Base-by-base conservation (phyloP, 1,139 yeast species). In the Candida tunisiensis region DNA sequence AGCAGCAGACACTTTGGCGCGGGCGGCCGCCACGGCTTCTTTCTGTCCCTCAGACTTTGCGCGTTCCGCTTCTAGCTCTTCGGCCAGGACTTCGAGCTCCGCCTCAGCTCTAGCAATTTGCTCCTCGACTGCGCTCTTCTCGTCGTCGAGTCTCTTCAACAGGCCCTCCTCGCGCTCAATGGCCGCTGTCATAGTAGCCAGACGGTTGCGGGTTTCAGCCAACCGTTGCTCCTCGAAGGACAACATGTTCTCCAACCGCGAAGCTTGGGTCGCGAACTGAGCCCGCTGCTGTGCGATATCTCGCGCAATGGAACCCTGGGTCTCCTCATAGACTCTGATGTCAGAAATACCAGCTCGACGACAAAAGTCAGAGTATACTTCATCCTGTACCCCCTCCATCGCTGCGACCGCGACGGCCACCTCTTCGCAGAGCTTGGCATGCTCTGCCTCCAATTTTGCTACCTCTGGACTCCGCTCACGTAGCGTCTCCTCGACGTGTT, bases 211-310 rank as follows among this genome's bases (percentile, higher is more conserved):
- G 2, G 73, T 64, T 19, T 73, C 74, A 3, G 49, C 48, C 12
- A 66, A 42, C 30, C 77, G 59, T 28, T 66, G 78, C 11, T 45
- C 53, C 43, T 78, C 91, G 50, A 82, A 80, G 10, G 58, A 55
- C 16, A 75, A 44, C 41, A 74, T 77, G 34, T 66, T 74, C 21
- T 69, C 57, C 28, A 78, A 52, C 5, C 69, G 62, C n/a, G 75
- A 53, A 16, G 75, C 61, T 21, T 78, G 73, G 31, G 68, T 69
- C 18, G 65, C 54, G 36, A 64, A 68, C 37, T 69, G 71, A 3
- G 77, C 58, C 30, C 74, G 59, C 45, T 77, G 83, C 37, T 68
- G 71, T 1, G 77, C 62, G 31, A 72, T 65, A 23, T 62, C 60
- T 42, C 82, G 64, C 32, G 15, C 15, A 5, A 20, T 14, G 7